Conservation (phyloP, 2,329 filamentous ascomycete species). For the Anthostomella pinea region DNA sequence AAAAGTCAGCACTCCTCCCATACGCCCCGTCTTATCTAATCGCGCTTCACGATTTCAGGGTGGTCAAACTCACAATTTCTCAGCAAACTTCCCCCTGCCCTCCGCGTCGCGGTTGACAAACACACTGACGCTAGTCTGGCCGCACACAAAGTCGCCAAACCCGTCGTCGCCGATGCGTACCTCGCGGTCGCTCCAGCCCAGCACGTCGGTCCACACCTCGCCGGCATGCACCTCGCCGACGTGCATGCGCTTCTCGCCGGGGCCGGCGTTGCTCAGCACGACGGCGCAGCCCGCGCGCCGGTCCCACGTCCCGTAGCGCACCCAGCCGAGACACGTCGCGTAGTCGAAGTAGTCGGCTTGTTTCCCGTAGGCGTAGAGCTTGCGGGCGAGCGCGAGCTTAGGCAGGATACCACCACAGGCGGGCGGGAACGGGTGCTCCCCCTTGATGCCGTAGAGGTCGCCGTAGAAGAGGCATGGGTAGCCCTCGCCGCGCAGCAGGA, state of each 20-base stretch:
- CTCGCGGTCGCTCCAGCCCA: constrained; percentile 52
- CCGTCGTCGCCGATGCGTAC: constrained; percentile 60
- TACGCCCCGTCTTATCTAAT: too few species aligned
- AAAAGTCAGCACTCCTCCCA: background rate
- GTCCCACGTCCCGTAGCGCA: constrained; percentile 47
- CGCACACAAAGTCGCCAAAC: constrained; percentile 56
- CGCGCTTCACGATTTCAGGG: too few species aligned
- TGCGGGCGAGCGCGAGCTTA: constrained; percentile 58
- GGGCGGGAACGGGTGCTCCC: constrained; percentile 45
- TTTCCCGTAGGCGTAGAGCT: constrained; percentile 64
- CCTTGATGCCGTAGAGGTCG: constrained; percentile 62
- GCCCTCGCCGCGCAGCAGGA: constrained; percentile 59
- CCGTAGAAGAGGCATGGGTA: constrained; percentile 70
- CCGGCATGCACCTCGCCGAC: constrained; percentile 58
- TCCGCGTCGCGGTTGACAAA: constrained; percentile 20
- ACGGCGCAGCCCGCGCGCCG: constrained; percentile 51
- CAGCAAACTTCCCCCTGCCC: constrained; percentile 16
- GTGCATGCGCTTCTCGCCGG: constrained; percentile 57
- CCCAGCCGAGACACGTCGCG: constrained; percentile 61
- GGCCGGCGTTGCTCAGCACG: constrained; percentile 53
- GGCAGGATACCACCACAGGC: constrained; percentile 54
- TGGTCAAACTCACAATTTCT: constrained; percentile 17
- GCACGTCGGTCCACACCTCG: constrained; percentile 63
- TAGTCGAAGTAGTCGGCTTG: constrained; percentile 63
- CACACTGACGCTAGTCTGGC: constrained; percentile 17